These are phyloP conservation scores for Metarhizium album DNA, from an alignment of 2,329 filamentous ascomycete genomes.

Conservation along the genomic window DNA sequence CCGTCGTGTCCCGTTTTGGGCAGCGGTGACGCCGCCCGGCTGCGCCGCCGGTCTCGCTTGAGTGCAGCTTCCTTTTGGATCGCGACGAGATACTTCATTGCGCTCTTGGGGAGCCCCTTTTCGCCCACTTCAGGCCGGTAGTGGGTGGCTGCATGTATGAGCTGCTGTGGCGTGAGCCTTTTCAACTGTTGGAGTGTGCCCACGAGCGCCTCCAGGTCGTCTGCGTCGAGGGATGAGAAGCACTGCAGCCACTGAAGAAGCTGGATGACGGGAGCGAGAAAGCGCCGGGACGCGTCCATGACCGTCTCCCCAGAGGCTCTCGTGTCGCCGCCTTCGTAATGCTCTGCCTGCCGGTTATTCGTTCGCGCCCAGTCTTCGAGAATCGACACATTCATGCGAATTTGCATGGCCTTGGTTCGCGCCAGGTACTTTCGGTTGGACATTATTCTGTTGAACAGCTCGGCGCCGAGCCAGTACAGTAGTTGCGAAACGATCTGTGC, in stretches of 20 bases:
- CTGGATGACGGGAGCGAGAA: slow-evolving; percentile 85
- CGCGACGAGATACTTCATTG: slow-evolving; percentile 73
- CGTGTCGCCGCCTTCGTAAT: slow-evolving; percentile 88
- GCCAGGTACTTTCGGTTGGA: slow-evolving; percentile 90
- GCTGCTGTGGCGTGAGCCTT: slow-evolving; percentile 71
- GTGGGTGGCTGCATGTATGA: slow-evolving; percentile 84
- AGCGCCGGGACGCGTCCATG: slow-evolving; percentile 69
- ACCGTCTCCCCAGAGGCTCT: slow-evolving; percentile 77
- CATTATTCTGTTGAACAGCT: slow-evolving; percentile 97
- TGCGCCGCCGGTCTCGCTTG: slow-evolving; percentile 43
- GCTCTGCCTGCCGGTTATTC: slow-evolving; percentile 90
- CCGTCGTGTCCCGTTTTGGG: slow-evolving; percentile 19
- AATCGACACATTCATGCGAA: slow-evolving; percentile 94
- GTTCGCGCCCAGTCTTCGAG: slow-evolving; percentile 91
- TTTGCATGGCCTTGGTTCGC: slow-evolving; percentile 97
- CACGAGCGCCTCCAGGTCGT: slow-evolving; percentile 81
- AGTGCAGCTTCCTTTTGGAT: slow-evolving; percentile 64
- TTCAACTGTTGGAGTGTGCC: slow-evolving; percentile 85
- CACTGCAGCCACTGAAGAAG: slow-evolving; percentile 95
- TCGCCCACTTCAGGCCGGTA: slow-evolving; percentile 94
- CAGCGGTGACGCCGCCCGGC: slow-evolving; percentile 33
- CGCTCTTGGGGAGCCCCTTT: slow-evolving; percentile 79
- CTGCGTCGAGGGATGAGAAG: slow-evolving; percentile 78
- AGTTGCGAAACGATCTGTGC: slow-evolving; percentile 86
- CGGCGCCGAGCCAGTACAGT: slow-evolving; percentile 90